Conservation (phyloP, 495 filamentous ascomycete species). For the Lepraria neglecta region DNA sequence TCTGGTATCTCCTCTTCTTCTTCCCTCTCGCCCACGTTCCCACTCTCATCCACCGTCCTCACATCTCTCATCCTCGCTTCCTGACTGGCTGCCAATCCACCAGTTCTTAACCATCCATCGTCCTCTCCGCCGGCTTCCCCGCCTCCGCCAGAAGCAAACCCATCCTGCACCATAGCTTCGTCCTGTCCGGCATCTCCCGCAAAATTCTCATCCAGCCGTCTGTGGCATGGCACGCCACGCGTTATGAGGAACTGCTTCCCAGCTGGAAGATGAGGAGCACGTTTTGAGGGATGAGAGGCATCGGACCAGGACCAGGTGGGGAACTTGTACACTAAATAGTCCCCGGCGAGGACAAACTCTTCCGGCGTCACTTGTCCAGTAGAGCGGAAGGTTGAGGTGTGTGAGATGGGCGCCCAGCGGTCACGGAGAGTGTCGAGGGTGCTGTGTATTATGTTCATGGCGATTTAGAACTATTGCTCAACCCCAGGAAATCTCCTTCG, state of each 20-base stretch:
- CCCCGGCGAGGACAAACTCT: slow-evolving; percentile 91
- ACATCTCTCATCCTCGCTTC: slow-evolving; percentile 73
- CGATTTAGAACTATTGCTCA: no score
- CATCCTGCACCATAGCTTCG: slow-evolving; percentile 75
- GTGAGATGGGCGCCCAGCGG: slow-evolving; percentile 76
- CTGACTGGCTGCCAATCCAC: slow-evolving; percentile 52
- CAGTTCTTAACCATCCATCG: slow-evolving; percentile 87
- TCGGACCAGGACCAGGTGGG: slow-evolving; percentile 98
- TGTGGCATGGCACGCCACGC: slow-evolving; percentile 85
- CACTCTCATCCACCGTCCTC: slow-evolving; percentile 74
- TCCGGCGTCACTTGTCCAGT: slow-evolving; percentile 96
- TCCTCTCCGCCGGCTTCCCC: slow-evolving; percentile 57
- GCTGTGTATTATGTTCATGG: slow-evolving; percentile 16
- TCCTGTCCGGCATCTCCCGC: slow-evolving; percentile 79
- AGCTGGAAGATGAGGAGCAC: slow-evolving; percentile 72
- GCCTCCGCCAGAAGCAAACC: slow-evolving; percentile 49
- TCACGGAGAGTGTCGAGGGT: slow-evolving; percentile 82
- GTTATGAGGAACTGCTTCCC: slow-evolving; percentile 96
- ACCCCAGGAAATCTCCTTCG: no score
- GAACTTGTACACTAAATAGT: slow-evolving; percentile 99
- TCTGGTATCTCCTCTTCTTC: slow-evolving; percentile 88
- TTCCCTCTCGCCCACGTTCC: slow-evolving; percentile 64
- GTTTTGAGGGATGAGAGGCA: slow-evolving; percentile 68
- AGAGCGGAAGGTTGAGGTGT: slow-evolving; percentile 86
- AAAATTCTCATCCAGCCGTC: slow-evolving; percentile 87